Evolutionary conservation across 805 yeast species (phyloP), one percentile per base, ranked within the genome.

Genomic region (Myxozyma sirexii): DNA sequence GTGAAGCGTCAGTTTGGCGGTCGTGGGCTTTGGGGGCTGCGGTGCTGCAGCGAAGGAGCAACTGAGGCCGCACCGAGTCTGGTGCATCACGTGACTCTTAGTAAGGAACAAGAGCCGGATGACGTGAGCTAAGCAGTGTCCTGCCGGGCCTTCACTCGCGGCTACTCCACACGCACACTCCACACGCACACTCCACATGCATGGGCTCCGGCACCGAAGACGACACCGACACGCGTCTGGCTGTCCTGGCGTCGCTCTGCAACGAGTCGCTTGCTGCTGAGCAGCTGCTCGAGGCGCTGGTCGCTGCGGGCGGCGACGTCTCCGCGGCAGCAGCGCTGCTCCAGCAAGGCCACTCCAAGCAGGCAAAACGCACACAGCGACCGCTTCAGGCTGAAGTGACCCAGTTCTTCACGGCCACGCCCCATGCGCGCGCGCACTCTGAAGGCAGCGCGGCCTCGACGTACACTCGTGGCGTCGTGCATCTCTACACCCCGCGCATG

Each of bases 401-500:
- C 46, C 51, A 54, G 12, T 58, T 58, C 38, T 15, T 63, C 48
- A 15, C 38, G 15, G 29, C 62, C 39, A 38, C 52, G 27, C 33
- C 31, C 15, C 54, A 58, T 4, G 57, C 52, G 24, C 54, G 64
- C 10, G 33, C 56, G 6, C 52, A 39, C 21, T 52, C 64, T 8
- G 61, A 42, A 15, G 53, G 52, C 24, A 21, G 29, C 42, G 29
- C 15, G 21, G 21, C n/a, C 8, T 19, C 15, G 19, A 3, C 12
- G 6, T 17, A 19, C 29, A 2, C 52, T 12, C 52, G 42, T 15
- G 31, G 31, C 17, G 61, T 57, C 27, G 29, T 51, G 13, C 74
- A 75, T 45, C 70, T 87, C 3, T 77, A 80, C 60, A 76, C 83
- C 0, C 82, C 83, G 26, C 79, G 77, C 35, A 84, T 82, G 43